Conservation (phyloP, 148 eudicot genomes). For the Drosera capensis region DNA sequence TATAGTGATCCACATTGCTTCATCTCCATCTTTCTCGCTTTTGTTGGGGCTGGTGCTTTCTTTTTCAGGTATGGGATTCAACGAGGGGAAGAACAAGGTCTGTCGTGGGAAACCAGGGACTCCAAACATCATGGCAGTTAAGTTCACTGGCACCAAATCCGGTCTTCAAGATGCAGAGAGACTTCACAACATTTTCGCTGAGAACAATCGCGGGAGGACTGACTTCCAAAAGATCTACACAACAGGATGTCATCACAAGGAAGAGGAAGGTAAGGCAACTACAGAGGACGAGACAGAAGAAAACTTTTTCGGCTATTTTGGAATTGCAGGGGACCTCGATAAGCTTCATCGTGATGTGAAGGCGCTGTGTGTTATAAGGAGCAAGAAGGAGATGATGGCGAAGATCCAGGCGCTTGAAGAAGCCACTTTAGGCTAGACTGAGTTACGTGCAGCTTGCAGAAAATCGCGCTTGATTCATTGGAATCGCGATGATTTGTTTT, state of each 20-base stretch:
- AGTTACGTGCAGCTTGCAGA: no score
- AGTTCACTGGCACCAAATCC: constrained; percentile 30
- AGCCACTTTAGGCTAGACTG: no score
- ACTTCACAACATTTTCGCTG: constrained; percentile 22
- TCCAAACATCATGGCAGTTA: constrained; percentile 26
- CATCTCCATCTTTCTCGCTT: not conserved
- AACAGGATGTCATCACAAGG: not conserved
- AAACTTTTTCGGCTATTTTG: constrained; percentile 33
- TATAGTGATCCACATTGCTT: not conserved
- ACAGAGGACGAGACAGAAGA: constrained; percentile 8
- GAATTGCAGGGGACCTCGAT: constrained; percentile 34
- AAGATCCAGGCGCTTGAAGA: no score
- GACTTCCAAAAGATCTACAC: constrained; percentile 19
- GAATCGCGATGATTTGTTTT: no score
- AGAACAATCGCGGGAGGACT: constrained; percentile 30
- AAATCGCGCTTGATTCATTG: no score
- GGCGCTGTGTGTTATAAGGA: constrained; percentile 28
- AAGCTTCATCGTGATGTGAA: constrained; percentile 31
- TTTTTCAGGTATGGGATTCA: constrained; percentile 28
- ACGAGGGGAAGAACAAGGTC: constrained; percentile 22
- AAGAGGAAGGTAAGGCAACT: not conserved
- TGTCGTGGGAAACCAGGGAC: constrained; percentile 33
- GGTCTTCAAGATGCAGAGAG: constrained; percentile 48
- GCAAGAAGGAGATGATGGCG: constrained; percentile 35
- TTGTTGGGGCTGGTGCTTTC: no score